These are phyloP conservation scores for Dactylonectria estremocensis DNA, from an alignment of 2,329 filamentous ascomycete species.

Conservation along the genomic window DNA sequence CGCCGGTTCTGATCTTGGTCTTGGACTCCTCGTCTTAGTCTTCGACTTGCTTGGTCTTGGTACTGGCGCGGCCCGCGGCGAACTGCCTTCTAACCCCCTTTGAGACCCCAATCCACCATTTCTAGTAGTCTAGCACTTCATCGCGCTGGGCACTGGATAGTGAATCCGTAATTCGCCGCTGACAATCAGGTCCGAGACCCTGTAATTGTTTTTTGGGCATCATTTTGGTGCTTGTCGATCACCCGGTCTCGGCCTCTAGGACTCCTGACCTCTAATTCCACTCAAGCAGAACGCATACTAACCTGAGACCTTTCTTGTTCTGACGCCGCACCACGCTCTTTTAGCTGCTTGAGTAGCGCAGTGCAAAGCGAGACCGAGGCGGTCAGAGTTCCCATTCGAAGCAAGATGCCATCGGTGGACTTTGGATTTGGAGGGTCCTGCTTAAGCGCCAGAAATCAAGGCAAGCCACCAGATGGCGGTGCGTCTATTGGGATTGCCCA, in stretches of 20 bases:
- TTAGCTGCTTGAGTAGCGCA: constrained; percentile 1
- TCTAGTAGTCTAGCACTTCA: no score
- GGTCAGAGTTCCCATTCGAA: not conserved
- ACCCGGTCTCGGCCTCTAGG: constrained; percentile 28
- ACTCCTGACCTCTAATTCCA: constrained; percentile 26
- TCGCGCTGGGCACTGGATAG: constrained; percentile 2
- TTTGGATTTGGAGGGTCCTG: constrained; percentile 22
- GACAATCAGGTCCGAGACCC: constrained; percentile 39
- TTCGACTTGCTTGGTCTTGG: not conserved
- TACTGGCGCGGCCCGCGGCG: constrained; percentile 16
- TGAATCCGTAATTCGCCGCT: constrained; percentile 22
- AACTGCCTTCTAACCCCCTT: not conserved
- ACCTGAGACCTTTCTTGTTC: constrained; percentile 29
- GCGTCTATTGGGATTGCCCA: constrained; percentile 20
- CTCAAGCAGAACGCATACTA: constrained; percentile 32
- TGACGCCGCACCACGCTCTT: constrained; percentile 16
- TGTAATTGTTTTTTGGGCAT: constrained; percentile 29
- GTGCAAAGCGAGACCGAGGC: not conserved
- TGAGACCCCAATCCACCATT: constrained; percentile 3
- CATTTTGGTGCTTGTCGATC: constrained; percentile 39
- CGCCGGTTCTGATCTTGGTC: not conserved
- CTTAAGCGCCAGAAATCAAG: constrained; percentile 29
- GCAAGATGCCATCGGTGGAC: not conserved
- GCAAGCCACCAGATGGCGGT: constrained; percentile 37
- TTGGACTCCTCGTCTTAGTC: not conserved